Conservation (phyloP, 1,284 basidiomycete species). For the Trichosporon coremiiforme region DNA sequence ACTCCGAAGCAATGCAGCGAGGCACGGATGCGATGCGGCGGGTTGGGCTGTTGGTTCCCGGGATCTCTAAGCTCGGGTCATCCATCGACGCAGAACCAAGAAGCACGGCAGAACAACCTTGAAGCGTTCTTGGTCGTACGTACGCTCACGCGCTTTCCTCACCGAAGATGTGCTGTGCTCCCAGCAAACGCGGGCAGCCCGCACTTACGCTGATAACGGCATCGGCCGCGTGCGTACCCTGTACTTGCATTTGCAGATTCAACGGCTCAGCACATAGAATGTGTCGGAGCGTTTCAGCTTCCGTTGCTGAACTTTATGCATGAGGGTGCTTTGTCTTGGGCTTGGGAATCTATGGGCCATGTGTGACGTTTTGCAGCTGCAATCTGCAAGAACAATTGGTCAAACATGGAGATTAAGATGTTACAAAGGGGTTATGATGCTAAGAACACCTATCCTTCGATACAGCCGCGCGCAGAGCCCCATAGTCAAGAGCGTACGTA, state of each 20-base stretch:
- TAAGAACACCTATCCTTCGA: not conserved
- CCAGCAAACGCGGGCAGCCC: slow-evolving; percentile 6
- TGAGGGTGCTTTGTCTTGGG: slow-evolving; percentile 4
- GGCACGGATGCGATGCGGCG: not conserved
- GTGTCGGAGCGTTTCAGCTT: not conserved
- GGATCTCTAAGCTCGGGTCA: not conserved
- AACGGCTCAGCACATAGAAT: not conserved
- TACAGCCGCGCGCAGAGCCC: slow-evolving; percentile 1
- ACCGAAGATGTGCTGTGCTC: not conserved
- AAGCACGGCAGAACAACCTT: slow-evolving; percentile 10
- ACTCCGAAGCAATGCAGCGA: not conserved
- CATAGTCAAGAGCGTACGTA: not conserved
- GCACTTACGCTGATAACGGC: slow-evolving; percentile 13
- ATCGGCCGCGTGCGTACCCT: not conserved
- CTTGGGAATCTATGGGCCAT: not conserved
- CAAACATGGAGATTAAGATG: not conserved
- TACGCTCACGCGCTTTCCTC: slow-evolving; percentile 4
- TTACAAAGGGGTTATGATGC: not conserved
- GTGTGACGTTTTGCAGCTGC: not conserved
- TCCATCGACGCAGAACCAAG: slow-evolving; percentile 1
- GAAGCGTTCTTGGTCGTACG: not conserved
- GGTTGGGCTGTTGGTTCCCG: not conserved
- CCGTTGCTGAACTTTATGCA: slow-evolving; percentile 1
- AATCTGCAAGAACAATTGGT: not conserved
- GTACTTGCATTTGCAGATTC: not conserved